These are phyloP conservation scores for Aristolochia contorta DNA, from an alignment of 164 flowering plant species.

Conservation along the genomic window DNA sequence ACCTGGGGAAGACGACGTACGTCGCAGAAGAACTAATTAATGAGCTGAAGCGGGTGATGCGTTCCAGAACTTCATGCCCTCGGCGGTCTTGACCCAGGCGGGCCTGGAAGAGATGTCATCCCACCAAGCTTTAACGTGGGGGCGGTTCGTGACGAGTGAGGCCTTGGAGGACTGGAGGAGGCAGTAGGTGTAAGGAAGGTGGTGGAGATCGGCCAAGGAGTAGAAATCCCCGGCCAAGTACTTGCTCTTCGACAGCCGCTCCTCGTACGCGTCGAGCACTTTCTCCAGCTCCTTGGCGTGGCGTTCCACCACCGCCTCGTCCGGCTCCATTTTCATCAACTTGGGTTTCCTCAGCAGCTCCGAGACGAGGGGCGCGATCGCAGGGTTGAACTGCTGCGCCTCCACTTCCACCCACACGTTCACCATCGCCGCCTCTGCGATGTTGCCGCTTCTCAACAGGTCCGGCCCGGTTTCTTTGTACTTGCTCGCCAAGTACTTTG, in stretches of 20 bases:
- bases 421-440: constrained; percentile 3
- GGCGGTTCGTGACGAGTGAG: constrained; percentile 22
- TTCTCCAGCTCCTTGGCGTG: constrained; percentile 8
- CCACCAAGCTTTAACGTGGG: constrained; percentile 63
- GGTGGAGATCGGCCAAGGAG: constrained; percentile 7
- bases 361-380: constrained; percentile 7
- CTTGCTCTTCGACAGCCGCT: constrained; percentile 9
- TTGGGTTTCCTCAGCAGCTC: neutral
- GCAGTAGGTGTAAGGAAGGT: constrained; percentile 2
- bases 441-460: constrained; percentile 3
- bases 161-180: constrained; percentile 38
- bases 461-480: constrained; percentile 6
- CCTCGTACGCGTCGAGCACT: constrained; percentile 11
- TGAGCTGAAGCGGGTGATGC: neutral
- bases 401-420: constrained; percentile 10
- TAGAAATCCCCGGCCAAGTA: constrained; percentile 12
- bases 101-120: constrained; percentile 45
- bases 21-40: too few species aligned
- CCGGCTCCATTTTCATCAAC: constrained; percentile 2
- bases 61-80: neutral
- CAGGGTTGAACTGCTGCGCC: constrained; percentile 4
- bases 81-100: constrained; percentile 26
- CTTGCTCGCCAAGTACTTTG: constrained; percentile 4
- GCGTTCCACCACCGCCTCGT: neutral
- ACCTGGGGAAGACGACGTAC: too few species aligned